Evolutionary conservation across 2,329 filamentous ascomycete genomes (phyloP).

Genomic region (Tolypocladium pustulatum): DNA sequence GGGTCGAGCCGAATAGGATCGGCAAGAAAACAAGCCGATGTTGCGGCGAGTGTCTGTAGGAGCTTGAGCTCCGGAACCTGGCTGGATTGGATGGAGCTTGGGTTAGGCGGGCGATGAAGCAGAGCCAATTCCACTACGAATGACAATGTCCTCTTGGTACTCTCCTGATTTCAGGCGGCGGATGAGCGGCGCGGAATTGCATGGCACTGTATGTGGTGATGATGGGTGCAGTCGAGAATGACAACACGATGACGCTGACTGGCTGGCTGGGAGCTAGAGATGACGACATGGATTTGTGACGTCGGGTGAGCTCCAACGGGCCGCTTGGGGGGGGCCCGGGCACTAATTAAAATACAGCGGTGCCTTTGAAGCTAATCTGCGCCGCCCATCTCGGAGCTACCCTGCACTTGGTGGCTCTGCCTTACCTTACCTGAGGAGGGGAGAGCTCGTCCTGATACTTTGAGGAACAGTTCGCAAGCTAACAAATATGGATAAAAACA

Average conservation of each 20-base stretch:
- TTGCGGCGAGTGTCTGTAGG: neutral
- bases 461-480: no score
- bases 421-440: no score
- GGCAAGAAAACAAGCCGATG: neutral
- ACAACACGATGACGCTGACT: slow-evolving; percentile 10
- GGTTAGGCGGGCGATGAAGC: neutral
- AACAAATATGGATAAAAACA: no score
- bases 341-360: neutral
- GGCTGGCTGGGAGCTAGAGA: neutral
- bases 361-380: no score
- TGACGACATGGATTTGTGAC: neutral
- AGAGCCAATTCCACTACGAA: neutral
- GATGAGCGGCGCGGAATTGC: neutral
- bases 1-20: neutral
- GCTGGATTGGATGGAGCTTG: neutral
- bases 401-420: neutral
- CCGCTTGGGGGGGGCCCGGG: neutral
- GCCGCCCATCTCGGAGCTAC: neutral
- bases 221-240: slow-evolving; percentile 1
- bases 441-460: no score
- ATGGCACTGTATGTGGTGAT: neutral
- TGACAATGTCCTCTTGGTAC: neutral
- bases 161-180: neutral
- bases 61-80: neutral
- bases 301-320: neutral